These are phyloP conservation scores for Amaranthus palmeri DNA, from an alignment of 148 eudicot genomes.

Conservation along the genomic window DNA sequence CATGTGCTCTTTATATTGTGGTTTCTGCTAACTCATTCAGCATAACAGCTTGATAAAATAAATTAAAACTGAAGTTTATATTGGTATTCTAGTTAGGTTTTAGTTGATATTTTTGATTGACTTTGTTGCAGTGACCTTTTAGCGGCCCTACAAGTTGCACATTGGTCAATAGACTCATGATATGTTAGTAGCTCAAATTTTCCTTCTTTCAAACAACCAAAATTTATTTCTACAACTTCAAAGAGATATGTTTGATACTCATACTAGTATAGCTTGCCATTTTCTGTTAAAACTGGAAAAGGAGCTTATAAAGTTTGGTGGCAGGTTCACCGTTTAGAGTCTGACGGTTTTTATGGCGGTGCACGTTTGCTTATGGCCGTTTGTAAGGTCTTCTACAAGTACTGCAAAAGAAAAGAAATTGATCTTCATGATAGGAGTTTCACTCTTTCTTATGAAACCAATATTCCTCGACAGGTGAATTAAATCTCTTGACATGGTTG, in stretches of 20 bases:
- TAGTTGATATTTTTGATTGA: not conserved
- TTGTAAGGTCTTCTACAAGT: slow-evolving; percentile 69
- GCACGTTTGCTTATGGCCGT: slow-evolving; percentile 92
- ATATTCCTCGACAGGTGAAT: slow-evolving; percentile 92
- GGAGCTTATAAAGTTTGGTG: slow-evolving; percentile 10
- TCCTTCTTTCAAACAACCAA: not conserved
- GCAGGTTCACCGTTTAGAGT: slow-evolving; percentile 66
- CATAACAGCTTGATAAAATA: not conserved
- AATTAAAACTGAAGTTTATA: too few relatives aligned
- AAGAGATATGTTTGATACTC: not conserved
- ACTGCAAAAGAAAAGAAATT: slow-evolving; percentile 64
- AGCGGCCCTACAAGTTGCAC: not conserved
- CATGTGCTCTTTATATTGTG: not conserved
- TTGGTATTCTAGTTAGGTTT: not conserved
- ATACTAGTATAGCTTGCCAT: not conserved
- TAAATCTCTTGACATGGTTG: not conserved
- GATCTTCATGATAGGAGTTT: slow-evolving; percentile 59
- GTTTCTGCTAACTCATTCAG: not conserved
- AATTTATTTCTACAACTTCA: not conserved
- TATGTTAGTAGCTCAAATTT: not conserved
- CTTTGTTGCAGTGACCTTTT: not conserved
- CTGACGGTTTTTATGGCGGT: slow-evolving; percentile 94
- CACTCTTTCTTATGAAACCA: slow-evolving; percentile 81
- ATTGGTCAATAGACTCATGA: not conserved
- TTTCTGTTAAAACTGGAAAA: not conserved